These are phyloP conservation scores for Neolentinus lepideus DNA, from an alignment of 1,284 basidiomycete species.

Conservation along the genomic window DNA sequence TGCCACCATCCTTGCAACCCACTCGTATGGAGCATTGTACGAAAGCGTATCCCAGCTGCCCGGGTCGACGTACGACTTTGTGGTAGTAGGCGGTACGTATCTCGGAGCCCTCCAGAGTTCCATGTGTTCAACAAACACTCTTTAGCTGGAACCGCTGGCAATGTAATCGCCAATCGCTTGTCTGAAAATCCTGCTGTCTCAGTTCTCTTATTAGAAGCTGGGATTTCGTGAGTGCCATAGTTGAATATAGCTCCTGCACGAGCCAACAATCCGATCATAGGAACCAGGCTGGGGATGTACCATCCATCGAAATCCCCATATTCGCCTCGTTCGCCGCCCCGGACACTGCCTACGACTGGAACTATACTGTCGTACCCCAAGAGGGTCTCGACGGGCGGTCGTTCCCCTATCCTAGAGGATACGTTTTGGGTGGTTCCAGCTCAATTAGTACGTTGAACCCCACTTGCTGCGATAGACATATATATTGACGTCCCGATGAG, in stretches of 20 bases:
- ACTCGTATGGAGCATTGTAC: not conserved
- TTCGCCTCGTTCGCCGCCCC: slow-evolving; percentile 10
- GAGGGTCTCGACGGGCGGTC: slow-evolving; percentile 20
- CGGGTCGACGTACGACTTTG: not conserved
- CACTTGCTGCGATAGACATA: not conserved
- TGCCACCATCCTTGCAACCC: not conserved
- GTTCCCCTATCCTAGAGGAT: slow-evolving; percentile 23
- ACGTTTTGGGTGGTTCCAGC: slow-evolving; percentile 29
- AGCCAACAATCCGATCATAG: too few species aligned
- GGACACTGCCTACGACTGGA: slow-evolving; percentile 20
- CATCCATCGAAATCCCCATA: slow-evolving; percentile 15
- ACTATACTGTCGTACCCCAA: slow-evolving; percentile 27
- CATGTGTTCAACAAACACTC: not conserved
- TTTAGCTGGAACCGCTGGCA: slow-evolving; percentile 13
- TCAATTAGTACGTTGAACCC: slow-evolving; percentile 24
- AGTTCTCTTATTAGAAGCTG: slow-evolving; percentile 22
- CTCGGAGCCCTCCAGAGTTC: not conserved
- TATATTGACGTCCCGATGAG: slow-evolving; percentile 14
- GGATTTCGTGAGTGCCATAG: slow-evolving; percentile 3
- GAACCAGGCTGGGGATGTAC: not conserved
- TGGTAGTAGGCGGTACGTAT: slow-evolving; percentile 2
- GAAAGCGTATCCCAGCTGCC: slow-evolving; percentile 1
- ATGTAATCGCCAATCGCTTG: slow-evolving; percentile 17
- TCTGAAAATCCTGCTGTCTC: slow-evolving; percentile 12
- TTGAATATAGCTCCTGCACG: too few species aligned